Base-by-base conservation (phyloP, 2,329 filamentous ascomycete species). In the Aspergillus ruber region DNA sequence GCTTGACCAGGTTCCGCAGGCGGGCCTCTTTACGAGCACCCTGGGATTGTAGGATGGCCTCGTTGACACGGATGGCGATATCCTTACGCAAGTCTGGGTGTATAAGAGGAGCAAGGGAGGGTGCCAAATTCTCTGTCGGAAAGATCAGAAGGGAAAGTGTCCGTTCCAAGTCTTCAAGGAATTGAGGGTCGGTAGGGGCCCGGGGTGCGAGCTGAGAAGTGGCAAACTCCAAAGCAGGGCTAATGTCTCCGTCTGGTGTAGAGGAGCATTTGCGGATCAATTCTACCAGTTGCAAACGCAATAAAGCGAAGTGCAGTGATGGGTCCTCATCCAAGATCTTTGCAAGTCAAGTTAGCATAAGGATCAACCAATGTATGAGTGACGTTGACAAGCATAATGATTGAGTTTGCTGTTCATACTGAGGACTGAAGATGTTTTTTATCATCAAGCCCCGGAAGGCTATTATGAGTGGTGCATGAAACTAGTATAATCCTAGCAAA, bases 401-500 rank as follows among this genome's bases (percentile, higher is more conserved):
- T 44, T 49, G 44, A 46, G 44, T 52, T 60, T 61, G 57, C 70
- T 74, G 78, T 77, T 94, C 88, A 93, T 90, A 84, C 81, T 86
- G 82, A 87, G 81, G 82, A 87, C 82, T 88, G 84, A 87, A 86
- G 84, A 81, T 74, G 73, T 72, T 74, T 76, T 74, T 80, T 82
- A 75, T 97, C 91, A 94, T 94, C 93, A 93, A 82, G 73, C 81
- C 84, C 83, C 82, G 77, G 77, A 81, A 83, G 82, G 79, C 78
- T 78, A 56, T 60, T 97, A 93, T 89, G 93, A 90, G 93, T 98
- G 93, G 93, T 98, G 93, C 93, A 98, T 98, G 91, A 95, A 90
- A 78, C 86, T 79, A 80, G 78, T 88, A 77, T 95, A 95, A 98
- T 98, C 93, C 93, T 90, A 72, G 80, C 78, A 81, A 74, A 50